phyloP scores from a whole-genome alignment of 2,329 filamentous ascomycete genomes.

The Eutypella sp. region DNA sequence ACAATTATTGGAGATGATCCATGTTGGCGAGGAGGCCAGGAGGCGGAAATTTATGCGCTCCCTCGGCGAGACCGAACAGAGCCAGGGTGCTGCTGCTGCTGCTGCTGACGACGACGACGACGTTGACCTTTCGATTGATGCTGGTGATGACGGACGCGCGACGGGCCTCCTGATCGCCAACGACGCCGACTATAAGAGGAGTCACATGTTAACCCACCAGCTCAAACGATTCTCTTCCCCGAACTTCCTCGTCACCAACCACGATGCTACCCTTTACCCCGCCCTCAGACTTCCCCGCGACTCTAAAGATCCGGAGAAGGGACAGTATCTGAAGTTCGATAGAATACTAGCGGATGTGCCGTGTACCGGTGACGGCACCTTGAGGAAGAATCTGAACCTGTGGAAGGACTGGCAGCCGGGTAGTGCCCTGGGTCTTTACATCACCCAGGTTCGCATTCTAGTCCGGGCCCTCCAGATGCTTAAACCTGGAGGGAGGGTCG shows the following conservation, averaged over 20 bases:
- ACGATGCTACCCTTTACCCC: constrained; percentile 93
- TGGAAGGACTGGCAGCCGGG: constrained; percentile 94
- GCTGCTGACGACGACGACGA: too few species aligned
- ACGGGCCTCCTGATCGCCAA: constrained; percentile 93
- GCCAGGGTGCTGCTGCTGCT: too few species aligned
- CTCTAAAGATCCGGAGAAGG: constrained; percentile 47
- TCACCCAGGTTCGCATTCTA: constrained; percentile 83
- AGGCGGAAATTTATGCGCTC: constrained; percentile 66
- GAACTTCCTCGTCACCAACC: constrained; percentile 94
- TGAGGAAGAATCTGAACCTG: constrained; percentile 86
- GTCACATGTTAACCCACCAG: constrained; percentile 96
- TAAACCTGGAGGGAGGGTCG: constrained; percentile 87
- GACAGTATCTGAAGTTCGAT: constrained; percentile 89
- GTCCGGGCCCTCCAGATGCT: constrained; percentile 92
- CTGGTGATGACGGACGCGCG: constrained; percentile 74
- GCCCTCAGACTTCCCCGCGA: constrained; percentile 75
- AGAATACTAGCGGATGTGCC: constrained; percentile 94
- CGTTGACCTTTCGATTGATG: constrained; percentile 48
- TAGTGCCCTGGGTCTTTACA: constrained; percentile 80
- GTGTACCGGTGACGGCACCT: constrained; percentile 91
- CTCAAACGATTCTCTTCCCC: constrained; percentile 95
- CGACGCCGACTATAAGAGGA: constrained; percentile 92
- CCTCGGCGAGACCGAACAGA: constrained; percentile 35
- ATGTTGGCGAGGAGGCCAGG: constrained; percentile 83
- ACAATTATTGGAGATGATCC: constrained; percentile 91